Base-by-base conservation (phyloP, 2,329 filamentous ascomycete species). In the Xylaria sp. region DNA sequence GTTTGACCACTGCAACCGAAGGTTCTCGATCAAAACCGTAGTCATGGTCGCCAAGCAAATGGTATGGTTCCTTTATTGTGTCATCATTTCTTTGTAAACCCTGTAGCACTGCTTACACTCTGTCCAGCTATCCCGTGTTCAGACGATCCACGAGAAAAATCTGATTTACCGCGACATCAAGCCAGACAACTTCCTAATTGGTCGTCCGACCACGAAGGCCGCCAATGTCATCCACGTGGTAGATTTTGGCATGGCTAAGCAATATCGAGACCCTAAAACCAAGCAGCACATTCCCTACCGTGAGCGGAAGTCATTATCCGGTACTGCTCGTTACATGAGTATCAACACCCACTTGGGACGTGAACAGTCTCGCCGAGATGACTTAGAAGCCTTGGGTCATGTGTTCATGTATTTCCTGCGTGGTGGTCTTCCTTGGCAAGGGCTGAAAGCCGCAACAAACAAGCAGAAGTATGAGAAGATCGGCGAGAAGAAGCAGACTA, bases 401-500 rank as follows among this genome's bases (percentile, higher is more conserved):
- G 90, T 92, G 49, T 92, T 92, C 80, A 89, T 92, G 85, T 92
- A 92, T 81, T 92, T 92, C 80, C 81, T 92, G 54, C 86, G 90
- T n/a, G 90, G 90, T 56, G 89, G 89, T 8, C 84, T 92, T 64
- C 90, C 90, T 43, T 92, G 90, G 90, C 90, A 92, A 79, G 90
- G 90, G 10, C 83, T 92, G 72, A 92, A 92, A 83, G 90, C 90
- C 79, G 90, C 89, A 36, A 92, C 90, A 56, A 92, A 92, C 82
- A 91, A 99, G 89, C 96, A 99, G 81, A 99, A 99, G 85, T 99
- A 99, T 80, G 96, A 99, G 84, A 98, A 98, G 88, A 99, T 99
- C 82, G 96, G 96, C 55, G 95, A 99, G 86, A 98, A 99, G 91
- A 99, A 99, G 86, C 96, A 98, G 85, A 98, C 95, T 0, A 98